Conservation (phyloP, 805 yeast species). For the Metschnikowia peoriensis region DNA sequence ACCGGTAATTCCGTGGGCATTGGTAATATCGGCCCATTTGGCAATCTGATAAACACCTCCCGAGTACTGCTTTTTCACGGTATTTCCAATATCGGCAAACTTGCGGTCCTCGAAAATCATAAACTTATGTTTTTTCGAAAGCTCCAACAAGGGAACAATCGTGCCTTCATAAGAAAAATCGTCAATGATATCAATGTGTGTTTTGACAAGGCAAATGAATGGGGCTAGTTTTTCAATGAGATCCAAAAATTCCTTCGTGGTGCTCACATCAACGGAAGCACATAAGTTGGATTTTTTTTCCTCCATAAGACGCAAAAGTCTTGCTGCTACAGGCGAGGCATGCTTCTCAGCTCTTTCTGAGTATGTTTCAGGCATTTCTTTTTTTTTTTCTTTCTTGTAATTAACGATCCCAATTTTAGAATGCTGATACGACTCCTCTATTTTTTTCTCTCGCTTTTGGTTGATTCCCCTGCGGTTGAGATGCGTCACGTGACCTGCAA, state of each 20-base stretch:
- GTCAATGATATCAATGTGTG: slow-evolving; percentile 90
- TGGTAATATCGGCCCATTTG: slow-evolving; percentile 94
- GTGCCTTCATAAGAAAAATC: slow-evolving; percentile 85
- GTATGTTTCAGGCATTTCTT: slow-evolving; percentile 41
- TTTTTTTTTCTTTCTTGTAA: neutral
- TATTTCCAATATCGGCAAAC: slow-evolving; percentile 97
- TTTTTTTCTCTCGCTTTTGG: slow-evolving; percentile 1
- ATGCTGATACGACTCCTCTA: neutral
- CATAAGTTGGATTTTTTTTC: slow-evolving; percentile 83
- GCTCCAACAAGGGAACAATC: slow-evolving; percentile 64
- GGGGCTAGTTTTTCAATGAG: slow-evolving; percentile 87
- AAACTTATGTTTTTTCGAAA: slow-evolving; percentile 81
- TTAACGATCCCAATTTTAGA: neutral
- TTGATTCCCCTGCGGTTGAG: neutral
- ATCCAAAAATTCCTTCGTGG: slow-evolving; percentile 69
- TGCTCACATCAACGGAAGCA: slow-evolving; percentile 88
- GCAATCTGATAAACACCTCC: slow-evolving; percentile 90
- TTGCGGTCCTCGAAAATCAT: slow-evolving; percentile 95
- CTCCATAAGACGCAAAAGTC: slow-evolving; percentile 72
- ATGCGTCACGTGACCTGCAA: slow-evolving; percentile 8
- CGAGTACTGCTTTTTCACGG: slow-evolving; percentile 90
- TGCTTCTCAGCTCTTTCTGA: slow-evolving; percentile 68
- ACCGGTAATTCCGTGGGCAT: slow-evolving; percentile 97
- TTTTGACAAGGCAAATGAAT: slow-evolving; percentile 84
- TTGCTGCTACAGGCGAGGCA: slow-evolving; percentile 74